Evolutionary conservation across 75 land plant genomes (phyloP), one percentile per base, ranked within the genome.

Genomic region (Pinus albicaulis): DNA sequence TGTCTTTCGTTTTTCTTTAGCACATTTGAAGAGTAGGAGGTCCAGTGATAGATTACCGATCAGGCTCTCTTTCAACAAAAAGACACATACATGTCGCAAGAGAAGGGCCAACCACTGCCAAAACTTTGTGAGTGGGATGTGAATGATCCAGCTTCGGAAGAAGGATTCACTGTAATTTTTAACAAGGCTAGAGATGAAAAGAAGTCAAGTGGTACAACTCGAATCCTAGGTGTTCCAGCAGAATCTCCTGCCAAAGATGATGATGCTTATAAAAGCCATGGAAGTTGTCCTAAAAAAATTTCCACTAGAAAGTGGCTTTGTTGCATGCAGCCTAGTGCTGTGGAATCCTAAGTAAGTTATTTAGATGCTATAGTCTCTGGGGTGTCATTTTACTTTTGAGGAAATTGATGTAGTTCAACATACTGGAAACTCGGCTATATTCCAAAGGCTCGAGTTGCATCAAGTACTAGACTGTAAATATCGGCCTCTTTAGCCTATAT

Each of bases 41-140:
- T n/a, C n/a, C n/a, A n/a, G n/a, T n/a, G n/a, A n/a, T n/a, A n/a
- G n/a, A n/a, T n/a, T n/a, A n/a, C n/a, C n/a, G n/a, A n/a, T n/a
- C n/a, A n/a, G n/a, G n/a, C n/a, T n/a, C n/a, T n/a, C n/a, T n/a
- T n/a, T n/a, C n/a, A n/a, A n/a, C n/a, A n/a, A n/a, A n/a, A n/a
- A n/a, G n/a, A n/a, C n/a, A n/a, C n/a, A n/a, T n/a, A n/a, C n/a
- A n/a, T n/a, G n/a, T n/a, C n/a, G 53, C 53, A 48, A 48, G 53
- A 48, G 53, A 48, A 75, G 23, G 85, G 85, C 20, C 74, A 66
- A 3, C 80, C 82, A 5, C 71, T 88, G 28, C 89, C 90, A 19
- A 88, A 83, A 38, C 86, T 88, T 72, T 89, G 90, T 19, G 90
- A 86, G 23, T 88, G 90, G 90, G 89, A 88, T 80, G 82, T 82